Evolutionary conservation across 768 basidiomycete genomes (phyloP).

Genomic region (Boletus pseudo-olivaceus): DNA sequence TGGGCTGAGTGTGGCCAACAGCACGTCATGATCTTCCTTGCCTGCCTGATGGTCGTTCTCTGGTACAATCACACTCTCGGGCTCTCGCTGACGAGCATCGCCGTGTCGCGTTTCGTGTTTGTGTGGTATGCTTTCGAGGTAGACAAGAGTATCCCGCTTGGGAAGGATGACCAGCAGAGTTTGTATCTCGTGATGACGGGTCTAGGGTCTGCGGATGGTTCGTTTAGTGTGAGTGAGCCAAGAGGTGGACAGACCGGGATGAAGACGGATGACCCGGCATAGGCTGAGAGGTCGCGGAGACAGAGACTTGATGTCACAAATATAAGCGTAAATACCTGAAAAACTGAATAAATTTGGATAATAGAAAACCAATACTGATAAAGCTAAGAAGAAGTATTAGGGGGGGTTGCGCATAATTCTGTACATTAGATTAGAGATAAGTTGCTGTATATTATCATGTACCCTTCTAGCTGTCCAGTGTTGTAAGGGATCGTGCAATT

Average conservation of each 20-base stretch:
- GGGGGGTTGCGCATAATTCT: not conserved
- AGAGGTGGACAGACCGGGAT: not conserved
- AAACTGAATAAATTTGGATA: too few relatives aligned
- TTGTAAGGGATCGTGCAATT: too few relatives aligned
- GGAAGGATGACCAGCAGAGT: constrained; percentile 34
- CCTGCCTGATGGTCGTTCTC: constrained; percentile 10
- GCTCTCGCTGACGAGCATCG: constrained; percentile 16
- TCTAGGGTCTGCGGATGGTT: constrained; percentile 3
- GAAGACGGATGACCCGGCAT: not conserved
- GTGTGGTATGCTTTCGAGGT: constrained; percentile 28
- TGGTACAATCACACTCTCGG: constrained; percentile 22
- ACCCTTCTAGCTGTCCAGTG: not conserved
- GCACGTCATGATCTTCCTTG: constrained; percentile 35
- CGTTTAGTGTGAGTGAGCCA: not conserved
- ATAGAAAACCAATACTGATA: too few relatives aligned
- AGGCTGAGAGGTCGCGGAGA: not conserved
- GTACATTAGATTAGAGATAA: too few relatives aligned
- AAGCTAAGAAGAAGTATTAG: too few relatives aligned
- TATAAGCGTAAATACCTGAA: too few relatives aligned
- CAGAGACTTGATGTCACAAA: too few relatives aligned
- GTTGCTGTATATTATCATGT: not conserved
- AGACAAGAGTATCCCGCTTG: constrained; percentile 26
- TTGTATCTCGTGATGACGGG: constrained; percentile 31
- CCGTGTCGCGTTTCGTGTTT: constrained; percentile 21
- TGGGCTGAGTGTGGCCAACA: constrained; percentile 35